Evolutionary conservation across 2,329 filamentous ascomycete genomes (phyloP).

Genomic region (Pseudopyricularia cyperi): DNA sequence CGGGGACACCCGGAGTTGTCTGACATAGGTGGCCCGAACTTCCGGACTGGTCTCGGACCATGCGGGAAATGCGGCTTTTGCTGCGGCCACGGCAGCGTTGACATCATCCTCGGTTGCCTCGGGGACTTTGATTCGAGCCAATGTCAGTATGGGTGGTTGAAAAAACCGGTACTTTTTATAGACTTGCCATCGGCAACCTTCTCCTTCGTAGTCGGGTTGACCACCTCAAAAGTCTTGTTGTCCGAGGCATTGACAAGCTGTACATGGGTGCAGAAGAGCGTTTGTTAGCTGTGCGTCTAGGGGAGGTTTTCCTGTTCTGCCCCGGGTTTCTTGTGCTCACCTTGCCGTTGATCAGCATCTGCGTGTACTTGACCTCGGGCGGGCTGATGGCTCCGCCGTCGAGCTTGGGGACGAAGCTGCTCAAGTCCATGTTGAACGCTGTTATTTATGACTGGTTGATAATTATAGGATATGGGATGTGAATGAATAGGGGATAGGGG

Average conservation of each 20-base stretch:
- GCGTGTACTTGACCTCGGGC: slow-evolving; percentile 9
- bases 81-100: slow-evolving; percentile 27
- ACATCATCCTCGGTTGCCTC: slow-evolving; percentile 29
- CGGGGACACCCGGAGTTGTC: slow-evolving; percentile 31
- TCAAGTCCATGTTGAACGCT: not conserved
- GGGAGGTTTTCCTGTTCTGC: too few species aligned
- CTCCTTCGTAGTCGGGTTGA: slow-evolving; percentile 26
- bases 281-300: not conserved
- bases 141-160: not conserved
- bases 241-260: slow-evolving; percentile 31
- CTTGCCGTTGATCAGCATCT: slow-evolving; percentile 37
- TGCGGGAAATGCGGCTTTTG: slow-evolving; percentile 27
- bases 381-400: not conserved
- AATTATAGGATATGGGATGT: too few species aligned
- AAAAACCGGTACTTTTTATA: not conserved
- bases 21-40: slow-evolving; percentile 24
- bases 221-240: slow-evolving; percentile 28
- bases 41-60: slow-evolving; percentile 27
- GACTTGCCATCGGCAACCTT: slow-evolving; percentile 19
- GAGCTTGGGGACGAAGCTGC: not conserved
- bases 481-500: too few species aligned
- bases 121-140: slow-evolving; percentile 16
- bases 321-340: slow-evolving; percentile 10
- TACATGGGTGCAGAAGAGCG: not conserved
- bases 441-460: not conserved